Percentiles rank a stretch among this genome's conserved stretches.
phyloP scores from a whole-genome alignment of 306 rosid genomes.

The Trichosanthes cucumerina region DNA sequence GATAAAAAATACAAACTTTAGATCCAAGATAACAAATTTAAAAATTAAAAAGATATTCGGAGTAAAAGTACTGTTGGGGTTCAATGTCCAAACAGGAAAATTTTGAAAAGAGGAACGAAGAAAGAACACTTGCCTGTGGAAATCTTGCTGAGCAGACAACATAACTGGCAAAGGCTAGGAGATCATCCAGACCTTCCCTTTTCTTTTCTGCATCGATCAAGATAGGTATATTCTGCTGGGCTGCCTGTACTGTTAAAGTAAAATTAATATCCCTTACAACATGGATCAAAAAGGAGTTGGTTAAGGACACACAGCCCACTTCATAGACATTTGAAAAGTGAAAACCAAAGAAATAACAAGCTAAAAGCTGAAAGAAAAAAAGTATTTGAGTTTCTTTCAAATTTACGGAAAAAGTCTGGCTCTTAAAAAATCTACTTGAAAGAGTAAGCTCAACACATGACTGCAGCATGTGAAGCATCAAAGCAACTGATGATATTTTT shows the following conservation, averaged over 20 bases:
- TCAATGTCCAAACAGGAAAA: background rate
- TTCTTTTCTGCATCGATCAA: slow-evolving; percentile 67
- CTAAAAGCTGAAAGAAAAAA: background rate
- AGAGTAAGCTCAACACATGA: background rate
- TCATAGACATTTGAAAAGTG: background rate
- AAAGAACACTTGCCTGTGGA: slow-evolving; percentile 61
- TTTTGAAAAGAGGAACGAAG: background rate
- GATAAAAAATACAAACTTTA: background rate
- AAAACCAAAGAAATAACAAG: background rate
- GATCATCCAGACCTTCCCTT: slow-evolving; percentile 78
- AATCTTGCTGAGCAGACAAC: slow-evolving; percentile 64
- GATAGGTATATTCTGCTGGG: slow-evolving; percentile 49
- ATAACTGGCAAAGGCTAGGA: slow-evolving; percentile 56
- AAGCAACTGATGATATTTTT: slow-evolving; percentile 15
- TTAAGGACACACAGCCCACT: background rate
- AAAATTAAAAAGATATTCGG: background rate
- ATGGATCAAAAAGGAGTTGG: background rate
- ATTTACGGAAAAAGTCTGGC: background rate
- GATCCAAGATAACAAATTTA: background rate
- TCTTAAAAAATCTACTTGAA: background rate
- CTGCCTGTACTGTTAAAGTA: slow-evolving; percentile 49
- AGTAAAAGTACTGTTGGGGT: background rate
- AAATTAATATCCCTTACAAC: slow-evolving; percentile 7
- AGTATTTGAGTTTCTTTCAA: background rate
- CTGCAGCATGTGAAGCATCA: slow-evolving; percentile 1